Conservation (phyloP, 352 stramenopile species). For the Blastocystis sp. region DNA sequence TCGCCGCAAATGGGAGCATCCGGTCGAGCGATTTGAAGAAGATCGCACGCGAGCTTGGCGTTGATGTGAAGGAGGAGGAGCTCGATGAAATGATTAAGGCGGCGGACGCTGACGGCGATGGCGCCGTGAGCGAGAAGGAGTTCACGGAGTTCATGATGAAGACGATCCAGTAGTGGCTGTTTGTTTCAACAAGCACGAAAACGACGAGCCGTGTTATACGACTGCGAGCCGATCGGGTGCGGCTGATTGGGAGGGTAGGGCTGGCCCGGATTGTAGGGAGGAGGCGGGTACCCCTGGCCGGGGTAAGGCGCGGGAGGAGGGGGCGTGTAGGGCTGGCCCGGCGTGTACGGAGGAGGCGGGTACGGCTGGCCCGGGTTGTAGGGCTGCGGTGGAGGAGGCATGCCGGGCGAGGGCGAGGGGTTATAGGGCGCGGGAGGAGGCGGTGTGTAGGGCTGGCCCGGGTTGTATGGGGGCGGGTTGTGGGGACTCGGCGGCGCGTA, state of each 20-base stretch:
- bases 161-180: slow-evolving; percentile 78
- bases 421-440: neutral
- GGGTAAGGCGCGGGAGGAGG: neutral
- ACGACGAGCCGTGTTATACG: neutral
- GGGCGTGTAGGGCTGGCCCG: neutral
- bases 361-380: neutral
- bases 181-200: slow-evolving; percentile 34
- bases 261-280: neutral
- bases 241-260: neutral
- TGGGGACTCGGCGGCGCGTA: neutral
- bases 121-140: slow-evolving; percentile 92
- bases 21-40: slow-evolving; percentile 92
- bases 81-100: slow-evolving; percentile 98
- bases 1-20: slow-evolving; percentile 93
- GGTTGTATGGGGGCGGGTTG: neutral
- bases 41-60: slow-evolving; percentile 93
- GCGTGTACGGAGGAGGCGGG: neutral
- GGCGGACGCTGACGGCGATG: slow-evolving; percentile 88
- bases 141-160: slow-evolving; percentile 98
- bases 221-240: neutral
- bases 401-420: neutral
- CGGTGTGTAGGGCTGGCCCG: neutral
- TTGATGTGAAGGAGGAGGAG: slow-evolving; percentile 97
- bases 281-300: neutral
- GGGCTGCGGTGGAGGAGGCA: neutral